Evolutionary conservation across 768 basidiomycete species (phyloP), one percentile per base, ranked within the genome.

Genomic region (Agrocybe praecox): DNA sequence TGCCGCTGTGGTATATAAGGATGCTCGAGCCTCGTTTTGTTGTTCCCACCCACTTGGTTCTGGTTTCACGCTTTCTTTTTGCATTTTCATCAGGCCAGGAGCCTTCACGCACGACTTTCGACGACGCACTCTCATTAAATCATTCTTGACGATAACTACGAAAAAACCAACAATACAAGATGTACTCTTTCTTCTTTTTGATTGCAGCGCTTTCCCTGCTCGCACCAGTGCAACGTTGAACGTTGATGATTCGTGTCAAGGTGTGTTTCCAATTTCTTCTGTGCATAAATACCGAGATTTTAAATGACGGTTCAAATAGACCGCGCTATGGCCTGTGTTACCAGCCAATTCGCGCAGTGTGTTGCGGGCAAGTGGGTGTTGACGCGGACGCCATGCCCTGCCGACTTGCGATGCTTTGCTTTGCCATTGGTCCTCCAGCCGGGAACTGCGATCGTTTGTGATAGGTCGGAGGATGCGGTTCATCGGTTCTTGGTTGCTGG

Each of bases 361-460:
- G 62, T 73, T 11, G 50, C 47, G 2, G 74, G 75, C 9, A 73
- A 76, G 58, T 83, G 78, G 74, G 55, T 53, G 1, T 19, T 78
- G 24, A 71, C 69, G 0, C 63, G 77, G 24, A 71, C 69, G 0
- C 63, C 66, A 1, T 84, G 82, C 62, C 26, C 69, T 2, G 50
- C 52, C 21, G 69, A 64, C 6, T 69, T 74, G 14, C 65, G 62
- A n/a, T 85, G 84, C 59, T 72, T 74, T 29, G 81, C 81, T 0
- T 68, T 84, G 19, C 84, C 84, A 2, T 68, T 80, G 32, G 74
- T 82, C 51, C 12, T n/a, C 14, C 72, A 74, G 40, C 56, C 74
- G 12, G 84, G 84, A 2, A 77, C 77, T 1, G 73, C 71, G 18
- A 58, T 84, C 24, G 65, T 68, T 18, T 86, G 84, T 62, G 77